Base-by-base conservation (phyloP, 805 yeast species). In the Candida bentonensis region DNA sequence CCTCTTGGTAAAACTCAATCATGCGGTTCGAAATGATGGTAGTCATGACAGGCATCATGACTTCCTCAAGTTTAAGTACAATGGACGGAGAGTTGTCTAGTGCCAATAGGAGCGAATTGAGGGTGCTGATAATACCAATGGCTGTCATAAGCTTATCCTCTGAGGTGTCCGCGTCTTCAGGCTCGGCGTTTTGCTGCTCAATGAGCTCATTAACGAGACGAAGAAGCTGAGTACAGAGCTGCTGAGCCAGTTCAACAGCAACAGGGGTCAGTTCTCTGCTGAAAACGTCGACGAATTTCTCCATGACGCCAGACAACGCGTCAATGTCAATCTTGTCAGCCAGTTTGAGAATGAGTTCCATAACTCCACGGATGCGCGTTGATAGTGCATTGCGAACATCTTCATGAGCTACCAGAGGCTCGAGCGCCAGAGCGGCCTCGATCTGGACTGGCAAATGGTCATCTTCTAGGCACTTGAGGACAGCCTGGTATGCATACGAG, bases 231-330 rank as follows among this genome's bases (percentile, higher is more conserved):
- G 76, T 76, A 15, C 79, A 79, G 53, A 68, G 49, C 48, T 66
- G 66, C 22, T 51, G 63, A 58, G 77, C 75, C 45, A 82, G 62
- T 46, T 81, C 80, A n/a, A 76, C 68, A 30, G 94, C 89, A 60
- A 84, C 89, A 15, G 98, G 97, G 48, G 87, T 92, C 52, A 89
- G 69, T 61, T 89, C 94, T 51, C 79, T 83, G 3, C 94, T 73
- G 62, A 82, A 92, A 47, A 74, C 76, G 57, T 88, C 96, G 23
- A 89, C 96, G 58, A 92, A 81, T 54, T 88, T 96, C 67, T 89
- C 97, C 81, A 89, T 86, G 4, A 89, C 95, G 21, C 81, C 82
- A 21, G 94, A 77, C 23, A 92, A 72, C 1, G 87, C 74, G 57
- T 92, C 98, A 46, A 82, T 78, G 55, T 89, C 98, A 51, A 88